phyloP scores from a whole-genome alignment of 116 monocot species.

The Trichopus zeylanicus region DNA sequence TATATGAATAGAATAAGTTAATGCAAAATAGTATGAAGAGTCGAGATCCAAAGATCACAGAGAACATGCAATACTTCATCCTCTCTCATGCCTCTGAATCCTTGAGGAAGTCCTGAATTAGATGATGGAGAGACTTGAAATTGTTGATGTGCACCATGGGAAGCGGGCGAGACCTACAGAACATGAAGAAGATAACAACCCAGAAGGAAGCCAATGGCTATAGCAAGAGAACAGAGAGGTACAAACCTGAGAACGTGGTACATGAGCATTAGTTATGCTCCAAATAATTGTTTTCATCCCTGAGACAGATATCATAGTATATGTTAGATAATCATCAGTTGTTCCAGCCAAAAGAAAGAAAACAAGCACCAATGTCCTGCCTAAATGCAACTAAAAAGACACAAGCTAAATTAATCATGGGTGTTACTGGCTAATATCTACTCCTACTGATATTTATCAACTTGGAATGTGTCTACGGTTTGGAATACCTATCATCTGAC shows the following conservation, averaged over 20 bases:
- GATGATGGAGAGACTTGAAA: constrained; percentile 54
- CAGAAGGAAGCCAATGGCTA: not conserved
- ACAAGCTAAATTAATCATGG: too few relatives aligned
- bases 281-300: constrained; percentile 99
- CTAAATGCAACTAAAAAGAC: not conserved
- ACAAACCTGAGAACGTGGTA: constrained; percentile 72
- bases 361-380: not conserved
- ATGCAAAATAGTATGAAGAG: constrained; percentile 1
- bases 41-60: not conserved
- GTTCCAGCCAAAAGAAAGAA: not conserved
- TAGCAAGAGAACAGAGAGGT: not conserved
- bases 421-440: too few relatives aligned
- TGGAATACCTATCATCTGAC: too few relatives aligned
- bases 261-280: constrained; percentile 90
- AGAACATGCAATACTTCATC: constrained; percentile 87
- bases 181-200: not conserved
- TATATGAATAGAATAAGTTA: not conserved
- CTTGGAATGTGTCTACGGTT: too few relatives aligned
- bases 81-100: constrained; percentile 90
- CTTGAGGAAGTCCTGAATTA: constrained; percentile 41
- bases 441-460: too few relatives aligned
- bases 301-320: constrained; percentile 15
- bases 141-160: constrained; percentile 63
- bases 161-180: constrained; percentile 42
- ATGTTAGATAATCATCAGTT: not conserved